A percentile compares a stretch with the other conserved stretches of the same genome.
These are phyloP conservation scores for Echium plantagineum DNA, from an alignment of 257 asterid genomes.

Conservation along the genomic window DNA sequence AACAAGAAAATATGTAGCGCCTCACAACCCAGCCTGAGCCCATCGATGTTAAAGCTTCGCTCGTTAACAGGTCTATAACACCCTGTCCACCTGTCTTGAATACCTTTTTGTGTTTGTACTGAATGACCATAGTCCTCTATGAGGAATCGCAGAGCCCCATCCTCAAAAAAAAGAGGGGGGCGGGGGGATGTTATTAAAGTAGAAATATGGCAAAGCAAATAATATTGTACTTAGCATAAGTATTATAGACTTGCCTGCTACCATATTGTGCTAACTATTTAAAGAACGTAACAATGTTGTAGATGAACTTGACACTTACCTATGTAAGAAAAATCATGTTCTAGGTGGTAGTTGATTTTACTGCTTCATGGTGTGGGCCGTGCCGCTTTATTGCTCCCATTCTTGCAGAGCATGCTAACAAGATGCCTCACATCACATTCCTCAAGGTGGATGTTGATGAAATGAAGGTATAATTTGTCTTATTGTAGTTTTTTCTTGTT, in stretches of 20 bases:
- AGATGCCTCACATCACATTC: slow-evolving; percentile 38
- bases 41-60: neutral
- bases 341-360: slow-evolving; percentile 79
- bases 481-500: too few relatives aligned
- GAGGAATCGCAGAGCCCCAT: neutral
- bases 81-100: neutral
- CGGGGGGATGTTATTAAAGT: neutral
- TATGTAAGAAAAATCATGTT: neutral
- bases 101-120: neutral
- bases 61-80: too few relatives aligned
- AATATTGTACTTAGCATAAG: neutral
- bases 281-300: neutral
- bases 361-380: slow-evolving; percentile 86
- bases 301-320: neutral
- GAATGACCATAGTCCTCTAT: neutral
- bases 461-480: slow-evolving; percentile 33
- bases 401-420: slow-evolving; percentile 65
- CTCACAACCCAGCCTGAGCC: too few relatives aligned
- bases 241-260: neutral
- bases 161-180: neutral
- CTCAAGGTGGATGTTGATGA: slow-evolving; percentile 93
- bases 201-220: neutral
- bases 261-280: neutral
- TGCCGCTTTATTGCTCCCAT: slow-evolving; percentile 70
- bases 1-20: too few relatives aligned